Evolutionary conservation across 306 rosid species (phyloP).

Genomic region (Pachyrhizus erosus): DNA sequence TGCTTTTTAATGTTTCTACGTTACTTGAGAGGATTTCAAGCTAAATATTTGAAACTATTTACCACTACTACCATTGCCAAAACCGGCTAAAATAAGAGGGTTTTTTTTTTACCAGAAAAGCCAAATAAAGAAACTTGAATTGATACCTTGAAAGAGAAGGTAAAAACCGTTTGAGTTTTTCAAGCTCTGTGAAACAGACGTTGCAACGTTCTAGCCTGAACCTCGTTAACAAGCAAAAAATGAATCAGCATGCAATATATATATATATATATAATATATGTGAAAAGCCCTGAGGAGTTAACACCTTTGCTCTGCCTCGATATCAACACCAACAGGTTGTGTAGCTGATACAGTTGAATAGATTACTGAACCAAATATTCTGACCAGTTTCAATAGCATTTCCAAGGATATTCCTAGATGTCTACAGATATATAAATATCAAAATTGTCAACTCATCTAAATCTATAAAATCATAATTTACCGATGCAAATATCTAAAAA

Average conservation of each 20-base stretch:
- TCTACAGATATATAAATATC: constrained; percentile 51
- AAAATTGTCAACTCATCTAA: constrained; percentile 41
- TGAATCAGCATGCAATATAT: neutral
- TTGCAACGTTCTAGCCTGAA: constrained; percentile 94
- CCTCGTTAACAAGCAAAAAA: constrained; percentile 28
- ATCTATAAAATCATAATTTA: constrained; percentile 9
- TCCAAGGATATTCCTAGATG: constrained; percentile 80
- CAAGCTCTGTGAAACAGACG: constrained; percentile 89
- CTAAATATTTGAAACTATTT: neutral
- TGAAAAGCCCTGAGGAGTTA: constrained; percentile 26
- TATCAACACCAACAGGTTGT: constrained; percentile 89
- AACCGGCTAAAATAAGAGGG: constrained; percentile 11
- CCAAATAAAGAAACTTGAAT: neutral
- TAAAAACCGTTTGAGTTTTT: constrained; percentile 74
- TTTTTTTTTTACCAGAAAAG: neutral
- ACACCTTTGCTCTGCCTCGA: constrained; percentile 96
- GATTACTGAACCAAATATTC: constrained; percentile 84
- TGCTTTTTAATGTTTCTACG: neutral
- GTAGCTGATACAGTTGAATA: constrained; percentile 81
- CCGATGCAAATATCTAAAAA: neutral
- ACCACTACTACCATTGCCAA: neutral
- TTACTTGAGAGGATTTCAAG: neutral
- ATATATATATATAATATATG: neutral
- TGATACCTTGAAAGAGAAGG: constrained; percentile 76
- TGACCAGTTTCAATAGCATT: constrained; percentile 89